phyloP scores from a whole-genome alignment of 2,329 filamentous ascomycete species.

The Fusarium austroafricanum region DNA sequence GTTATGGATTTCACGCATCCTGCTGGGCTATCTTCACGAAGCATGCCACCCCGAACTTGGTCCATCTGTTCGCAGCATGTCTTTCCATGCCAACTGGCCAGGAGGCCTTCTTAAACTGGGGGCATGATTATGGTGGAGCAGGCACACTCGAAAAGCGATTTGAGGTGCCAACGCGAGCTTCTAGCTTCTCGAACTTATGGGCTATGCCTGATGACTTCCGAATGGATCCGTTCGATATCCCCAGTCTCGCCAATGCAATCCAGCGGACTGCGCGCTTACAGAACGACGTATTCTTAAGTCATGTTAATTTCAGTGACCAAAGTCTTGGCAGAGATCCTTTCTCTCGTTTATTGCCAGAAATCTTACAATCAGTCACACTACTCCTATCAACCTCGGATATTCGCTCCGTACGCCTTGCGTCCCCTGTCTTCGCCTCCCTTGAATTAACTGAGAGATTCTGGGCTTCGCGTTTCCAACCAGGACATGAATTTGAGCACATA shows the following conservation, averaged over 20 bases:
- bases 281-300: not conserved
- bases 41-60: not conserved
- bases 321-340: slow-evolving; percentile 1
- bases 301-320: accelerated
- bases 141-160: accelerated
- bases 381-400: slow-evolving; percentile 12
- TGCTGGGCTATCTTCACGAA: slow-evolving; percentile 23
- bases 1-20: slow-evolving; percentile 20
- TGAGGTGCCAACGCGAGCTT: not conserved
- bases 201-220: not conserved
- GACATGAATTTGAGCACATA: slow-evolving; percentile 20
- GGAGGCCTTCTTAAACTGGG: slow-evolving; percentile 20
- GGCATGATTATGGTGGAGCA: slow-evolving; percentile 19
- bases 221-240: not conserved
- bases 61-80: not conserved
- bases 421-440: slow-evolving; percentile 12
- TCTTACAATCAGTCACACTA: slow-evolving; percentile 11
- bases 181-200: not conserved
- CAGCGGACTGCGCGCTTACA: not conserved
- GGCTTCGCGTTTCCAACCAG: slow-evolving; percentile 24
- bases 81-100: slow-evolving; percentile 18
- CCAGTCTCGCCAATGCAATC: accelerated
- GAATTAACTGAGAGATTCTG: slow-evolving; percentile 19
- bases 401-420: slow-evolving; percentile 19
- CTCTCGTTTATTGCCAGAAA: slow-evolving; percentile 6